phyloP scores from a whole-genome alignment of 192 early-diverging fungal genomes.

The Irineochytrium annulatum region DNA sequence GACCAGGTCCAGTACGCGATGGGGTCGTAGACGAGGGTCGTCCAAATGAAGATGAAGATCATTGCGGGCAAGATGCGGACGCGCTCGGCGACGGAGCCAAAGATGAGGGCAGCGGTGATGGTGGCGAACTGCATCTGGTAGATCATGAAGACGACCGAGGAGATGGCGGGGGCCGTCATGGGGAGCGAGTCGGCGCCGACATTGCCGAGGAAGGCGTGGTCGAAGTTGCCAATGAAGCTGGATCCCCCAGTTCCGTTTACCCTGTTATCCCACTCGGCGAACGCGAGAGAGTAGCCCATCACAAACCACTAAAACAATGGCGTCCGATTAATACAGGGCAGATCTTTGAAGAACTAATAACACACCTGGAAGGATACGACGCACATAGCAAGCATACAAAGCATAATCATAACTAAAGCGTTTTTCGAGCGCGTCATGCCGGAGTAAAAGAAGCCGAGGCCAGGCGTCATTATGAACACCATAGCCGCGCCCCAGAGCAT shows the following conservation, averaged over 20 bases:
- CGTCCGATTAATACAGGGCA: neutral
- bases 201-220: conserved; percentile 66
- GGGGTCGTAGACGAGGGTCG: conserved; percentile 82
- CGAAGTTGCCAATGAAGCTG: conserved; percentile 75
- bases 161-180: conserved; percentile 60
- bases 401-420: conserved; percentile 83
- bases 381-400: conserved; percentile 63
- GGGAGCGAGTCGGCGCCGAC: conserved; percentile 45
- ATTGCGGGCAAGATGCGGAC: conserved; percentile 74
- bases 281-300: conserved; percentile 85
- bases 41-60: conserved; percentile 77
- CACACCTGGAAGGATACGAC: conserved; percentile 81
- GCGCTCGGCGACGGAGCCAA: conserved; percentile 87
- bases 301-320: conserved; percentile 81
- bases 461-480: conserved; percentile 94
- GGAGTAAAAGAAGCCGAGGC: conserved; percentile 93
- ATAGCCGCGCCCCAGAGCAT: conserved; percentile 67
- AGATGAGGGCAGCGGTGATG: conserved; percentile 80
- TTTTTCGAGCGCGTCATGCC: conserved; percentile 92
- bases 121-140: conserved; percentile 91
- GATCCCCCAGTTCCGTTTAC: conserved; percentile 39
- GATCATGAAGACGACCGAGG: conserved; percentile 69
- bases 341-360: conserved; percentile 48
- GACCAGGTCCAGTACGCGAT: conserved; percentile 89
- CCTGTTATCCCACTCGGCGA: conserved; percentile 55